Conservation (phyloP, 257 asterid species). For the Nemophila menziesii region DNA sequence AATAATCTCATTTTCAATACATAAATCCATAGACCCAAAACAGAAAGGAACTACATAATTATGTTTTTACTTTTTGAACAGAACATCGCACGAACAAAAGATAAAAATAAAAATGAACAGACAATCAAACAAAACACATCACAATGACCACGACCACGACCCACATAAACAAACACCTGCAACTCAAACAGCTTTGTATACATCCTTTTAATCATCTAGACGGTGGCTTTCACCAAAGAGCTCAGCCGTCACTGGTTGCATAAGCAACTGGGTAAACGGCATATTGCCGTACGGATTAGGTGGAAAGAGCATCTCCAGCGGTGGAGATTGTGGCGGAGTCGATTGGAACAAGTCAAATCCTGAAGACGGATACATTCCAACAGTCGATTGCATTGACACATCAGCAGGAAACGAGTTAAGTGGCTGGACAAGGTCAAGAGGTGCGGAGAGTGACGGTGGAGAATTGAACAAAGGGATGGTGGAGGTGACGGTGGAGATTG, state of each 20-base stretch:
- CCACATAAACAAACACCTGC: too few relatives aligned
- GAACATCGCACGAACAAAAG: too few relatives aligned
- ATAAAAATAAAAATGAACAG: too few relatives aligned
- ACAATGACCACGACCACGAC: too few relatives aligned
- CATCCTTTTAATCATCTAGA: too few relatives aligned
- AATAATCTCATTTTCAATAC: too few relatives aligned
- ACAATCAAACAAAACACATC: too few relatives aligned
- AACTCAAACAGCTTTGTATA: too few relatives aligned
- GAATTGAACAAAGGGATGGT: conserved; percentile 7
- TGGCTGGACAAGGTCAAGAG: conserved; percentile 5
- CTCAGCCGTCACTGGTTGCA: conserved; percentile 41
- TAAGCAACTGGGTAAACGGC: conserved; percentile 63
- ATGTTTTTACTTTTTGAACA: too few relatives aligned
- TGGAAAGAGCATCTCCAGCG: conserved; percentile 25
- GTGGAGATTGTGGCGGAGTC: conserved; percentile 5
- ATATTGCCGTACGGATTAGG: conserved; percentile 29
- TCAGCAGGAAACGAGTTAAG: conserved; percentile 2
- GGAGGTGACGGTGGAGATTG: conserved; percentile 22
- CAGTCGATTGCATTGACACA: background rate
- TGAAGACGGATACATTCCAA: conserved; percentile 16
- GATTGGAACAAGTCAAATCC: conserved; percentile 35
- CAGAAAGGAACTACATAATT: too few relatives aligned
- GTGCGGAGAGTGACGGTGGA: conserved; percentile 14
- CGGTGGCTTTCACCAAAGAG: conserved; percentile 15
- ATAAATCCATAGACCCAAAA: too few relatives aligned